phyloP scores from a whole-genome alignment of 1,284 basidiomycete genomes.

The Flammula alnicola region DNA sequence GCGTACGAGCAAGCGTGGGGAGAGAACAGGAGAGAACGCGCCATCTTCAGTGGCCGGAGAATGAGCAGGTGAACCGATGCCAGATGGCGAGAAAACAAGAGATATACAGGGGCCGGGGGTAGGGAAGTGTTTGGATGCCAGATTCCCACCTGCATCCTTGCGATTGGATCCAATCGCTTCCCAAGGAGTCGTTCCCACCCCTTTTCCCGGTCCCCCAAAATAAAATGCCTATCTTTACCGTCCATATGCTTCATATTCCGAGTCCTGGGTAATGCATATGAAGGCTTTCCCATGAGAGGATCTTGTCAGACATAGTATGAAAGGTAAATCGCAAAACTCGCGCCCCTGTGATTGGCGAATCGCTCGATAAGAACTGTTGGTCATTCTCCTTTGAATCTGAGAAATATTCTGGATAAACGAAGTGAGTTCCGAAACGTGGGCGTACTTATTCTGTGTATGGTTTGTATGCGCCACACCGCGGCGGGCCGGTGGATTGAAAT shows the following conservation, averaged over 20 bases:
- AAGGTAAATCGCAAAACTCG: neutral
- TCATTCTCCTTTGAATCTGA: too few relatives aligned
- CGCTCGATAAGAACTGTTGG: too few relatives aligned
- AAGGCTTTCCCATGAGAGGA: neutral
- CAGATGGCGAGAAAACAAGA: neutral
- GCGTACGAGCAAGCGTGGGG: too few relatives aligned
- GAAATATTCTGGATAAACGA: too few relatives aligned
- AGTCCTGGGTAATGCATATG: neutral
- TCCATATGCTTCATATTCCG: neutral
- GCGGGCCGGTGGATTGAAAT: too few relatives aligned
- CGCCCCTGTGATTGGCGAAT: too few relatives aligned
- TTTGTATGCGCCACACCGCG: too few relatives aligned
- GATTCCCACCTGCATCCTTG: neutral
- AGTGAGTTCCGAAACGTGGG: too few relatives aligned
- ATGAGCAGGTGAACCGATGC: neutral
- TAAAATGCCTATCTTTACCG: neutral
- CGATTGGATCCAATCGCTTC: neutral
- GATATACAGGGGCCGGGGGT: neutral
- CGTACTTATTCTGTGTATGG: too few relatives aligned
- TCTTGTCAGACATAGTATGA: too few relatives aligned
- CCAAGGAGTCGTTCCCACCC: neutral
- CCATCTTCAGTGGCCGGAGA: neutral
- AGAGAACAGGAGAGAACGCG: too few relatives aligned
- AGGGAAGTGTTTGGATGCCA: neutral
- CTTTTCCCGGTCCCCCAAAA: neutral